phyloP scores from a whole-genome alignment of 768 basidiomycete genomes.

The Tubosaeta brunneosetosa region DNA sequence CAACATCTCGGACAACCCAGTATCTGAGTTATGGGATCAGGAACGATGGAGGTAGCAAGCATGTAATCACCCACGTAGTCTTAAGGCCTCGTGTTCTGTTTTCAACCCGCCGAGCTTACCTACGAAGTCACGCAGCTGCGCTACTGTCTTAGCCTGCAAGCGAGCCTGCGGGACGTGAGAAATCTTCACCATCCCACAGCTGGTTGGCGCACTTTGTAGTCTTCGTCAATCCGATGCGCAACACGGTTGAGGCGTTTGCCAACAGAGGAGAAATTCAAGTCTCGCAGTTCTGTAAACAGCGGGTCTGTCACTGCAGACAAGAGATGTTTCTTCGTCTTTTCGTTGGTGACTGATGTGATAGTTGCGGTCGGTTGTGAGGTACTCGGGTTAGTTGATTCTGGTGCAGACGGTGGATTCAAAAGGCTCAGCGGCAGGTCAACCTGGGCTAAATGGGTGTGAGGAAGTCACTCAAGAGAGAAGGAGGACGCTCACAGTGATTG shows the following conservation, averaged over 20 bases:
- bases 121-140: slow-evolving; percentile 91
- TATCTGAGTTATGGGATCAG: slow-evolving; percentile 52
- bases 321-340: slow-evolving; percentile 87
- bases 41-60: background rate
- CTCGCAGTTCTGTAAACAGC: slow-evolving; percentile 77
- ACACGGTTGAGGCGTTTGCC: slow-evolving; percentile 76
- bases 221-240: slow-evolving; percentile 82
- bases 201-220: slow-evolving; percentile 67
- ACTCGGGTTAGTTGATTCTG: slow-evolving; percentile 35
- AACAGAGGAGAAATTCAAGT: slow-evolving; percentile 88
- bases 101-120: slow-evolving; percentile 91
- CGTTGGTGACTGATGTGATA: slow-evolving; percentile 55
- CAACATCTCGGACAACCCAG: slow-evolving; percentile 88
- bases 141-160: slow-evolving; percentile 83
- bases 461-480: background rate
- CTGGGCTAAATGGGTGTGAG: slow-evolving; percentile 47
- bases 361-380: slow-evolving; percentile 41
- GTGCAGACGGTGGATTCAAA: slow-evolving; percentile 51
- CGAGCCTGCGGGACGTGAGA: slow-evolving; percentile 49
- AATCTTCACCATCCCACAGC: background rate
- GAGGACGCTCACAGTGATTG: slow-evolving; percentile 64
- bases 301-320: slow-evolving; percentile 75
- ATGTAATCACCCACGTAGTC: slow-evolving; percentile 63
- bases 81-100: slow-evolving; percentile 82
- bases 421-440: slow-evolving; percentile 76